Base-by-base conservation (phyloP, 352 stramenopile genomes). In the Globisporangium spiculum region DNA sequence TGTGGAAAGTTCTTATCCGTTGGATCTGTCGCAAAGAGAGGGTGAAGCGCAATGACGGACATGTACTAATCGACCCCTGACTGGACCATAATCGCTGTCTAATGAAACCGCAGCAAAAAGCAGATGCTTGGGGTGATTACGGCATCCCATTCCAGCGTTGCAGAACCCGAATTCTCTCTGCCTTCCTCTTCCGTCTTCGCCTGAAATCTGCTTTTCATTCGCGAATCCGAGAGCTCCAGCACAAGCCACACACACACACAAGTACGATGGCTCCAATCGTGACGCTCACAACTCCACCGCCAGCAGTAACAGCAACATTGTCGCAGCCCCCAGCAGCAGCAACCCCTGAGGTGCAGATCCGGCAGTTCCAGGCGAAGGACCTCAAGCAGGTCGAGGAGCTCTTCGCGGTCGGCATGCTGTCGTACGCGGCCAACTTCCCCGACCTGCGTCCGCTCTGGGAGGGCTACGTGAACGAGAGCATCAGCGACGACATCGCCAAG, bases 401-500 rank as follows among this genome's bases (percentile, higher is more conserved):
- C 44, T 68, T 68, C 30, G 20, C 38, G 1, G 24, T 38, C 14
- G 63, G 63, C 34, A 68, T 68, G 63, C 53, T 62, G 27, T 56
- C 24, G 30, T 68, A 68, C 41, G 41, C 53, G 12, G 54, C 59
- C 38, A 24, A 44, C 22, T 53, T 34, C 9, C 48, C 48, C 16
- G 22, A 60, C 22, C 9, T 53, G 30, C 52, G 26, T 48, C 16
- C 41, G 5, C 26, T 65, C 24, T 65, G 59, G 59, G 7, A 60
- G 30, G 32, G 8, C 24, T 62, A 68, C 22, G 41, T 68, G 6
- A 44, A 48, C 4, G 53, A 63, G 55, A 68, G 63, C 34, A 60
- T 68, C 53, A 32, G 61, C 8, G 55, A 60, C 20, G 77, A 84
- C 54, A 65, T 84, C n/a, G 64, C 66, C 34, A 66, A 78, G 41